Evolutionary conservation across 106 monocot species (phyloP).

Genomic region (Chionographis japonica): DNA sequence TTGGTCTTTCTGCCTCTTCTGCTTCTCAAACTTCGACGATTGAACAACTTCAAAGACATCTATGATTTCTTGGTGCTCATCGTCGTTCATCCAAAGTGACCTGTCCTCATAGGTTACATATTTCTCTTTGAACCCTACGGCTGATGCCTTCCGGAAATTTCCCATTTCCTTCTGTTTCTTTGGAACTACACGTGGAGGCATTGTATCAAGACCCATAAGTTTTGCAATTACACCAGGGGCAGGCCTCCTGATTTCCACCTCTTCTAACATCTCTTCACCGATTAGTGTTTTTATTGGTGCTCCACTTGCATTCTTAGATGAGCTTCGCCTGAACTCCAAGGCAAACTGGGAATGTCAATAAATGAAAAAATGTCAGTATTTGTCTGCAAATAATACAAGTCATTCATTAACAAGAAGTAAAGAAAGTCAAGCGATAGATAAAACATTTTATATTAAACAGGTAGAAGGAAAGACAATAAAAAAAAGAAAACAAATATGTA

Average conservation of each 20-base stretch:
- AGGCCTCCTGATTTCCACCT: slow-evolving; percentile 7
- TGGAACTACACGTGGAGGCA: slow-evolving; percentile 34
- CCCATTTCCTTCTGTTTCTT: slow-evolving; percentile 21
- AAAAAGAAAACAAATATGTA: too few relatives aligned
- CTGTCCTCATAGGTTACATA: slow-evolving; percentile 11
- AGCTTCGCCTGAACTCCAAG: slow-evolving; percentile 2
- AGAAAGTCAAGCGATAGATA: too few relatives aligned
- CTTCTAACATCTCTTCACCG: slow-evolving; percentile 33
- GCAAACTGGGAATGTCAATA: slow-evolving; percentile 3
- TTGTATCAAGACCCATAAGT: slow-evolving; percentile 42
- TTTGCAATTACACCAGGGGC: slow-evolving; percentile 30
- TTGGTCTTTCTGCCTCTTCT: slow-evolving; percentile 6
- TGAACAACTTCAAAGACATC: slow-evolving; percentile 86
- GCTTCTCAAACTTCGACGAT: slow-evolving; percentile 32
- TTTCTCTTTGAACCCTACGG: slow-evolving; percentile 19
- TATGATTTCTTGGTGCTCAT: slow-evolving; percentile 53
- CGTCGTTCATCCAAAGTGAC: slow-evolving; percentile 4
- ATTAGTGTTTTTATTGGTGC: slow-evolving; percentile 22
- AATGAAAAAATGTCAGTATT: neutral
- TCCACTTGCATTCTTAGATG: slow-evolving; percentile 12
- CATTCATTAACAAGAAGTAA: too few relatives aligned
- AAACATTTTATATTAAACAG: too few relatives aligned
- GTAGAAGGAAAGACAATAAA: too few relatives aligned
- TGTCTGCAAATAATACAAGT: neutral
- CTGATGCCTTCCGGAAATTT: slow-evolving; percentile 13